A percentile compares a stretch with the other conserved stretches of the same genome.
Conservation (phyloP, 768 basidiomycete species). For the Lentinula sp. region DNA sequence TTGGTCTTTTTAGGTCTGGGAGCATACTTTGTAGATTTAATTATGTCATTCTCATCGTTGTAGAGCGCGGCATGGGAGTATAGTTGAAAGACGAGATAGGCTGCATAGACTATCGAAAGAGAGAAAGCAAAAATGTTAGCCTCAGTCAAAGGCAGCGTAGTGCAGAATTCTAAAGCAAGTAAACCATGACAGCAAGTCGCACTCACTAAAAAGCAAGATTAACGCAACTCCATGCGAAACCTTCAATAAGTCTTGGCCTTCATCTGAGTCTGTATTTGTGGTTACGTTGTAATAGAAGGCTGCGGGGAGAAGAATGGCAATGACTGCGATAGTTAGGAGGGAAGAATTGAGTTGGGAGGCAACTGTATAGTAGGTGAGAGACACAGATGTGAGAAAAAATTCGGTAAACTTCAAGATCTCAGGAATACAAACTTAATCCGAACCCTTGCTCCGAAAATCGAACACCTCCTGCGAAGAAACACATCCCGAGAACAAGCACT, state of each 20-base stretch:
- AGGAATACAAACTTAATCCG: slow-evolving; percentile 31
- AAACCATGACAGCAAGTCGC: background rate
- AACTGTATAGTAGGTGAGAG: slow-evolving; percentile 19
- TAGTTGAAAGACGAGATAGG: slow-evolving; percentile 52
- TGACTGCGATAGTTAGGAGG: slow-evolving; percentile 70
- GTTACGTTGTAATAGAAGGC: slow-evolving; percentile 65
- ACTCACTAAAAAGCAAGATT: background rate
- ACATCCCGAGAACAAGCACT: slow-evolving; percentile 64
- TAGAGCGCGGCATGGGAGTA: slow-evolving; percentile 50
- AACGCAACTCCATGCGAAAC: slow-evolving; percentile 69
- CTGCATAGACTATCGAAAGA: slow-evolving; percentile 37
- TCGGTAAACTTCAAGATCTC: slow-evolving; percentile 20
- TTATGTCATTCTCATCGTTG: slow-evolving; percentile 27
- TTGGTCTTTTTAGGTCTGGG: slow-evolving; percentile 13
- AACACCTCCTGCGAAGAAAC: slow-evolving; percentile 57
- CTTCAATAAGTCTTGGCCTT: slow-evolving; percentile 43
- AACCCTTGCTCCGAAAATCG: slow-evolving; percentile 53
- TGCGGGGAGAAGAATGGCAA: slow-evolving; percentile 72
- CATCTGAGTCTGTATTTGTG: slow-evolving; percentile 14
- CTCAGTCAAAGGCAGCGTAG: background rate
- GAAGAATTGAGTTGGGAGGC: slow-evolving; percentile 72
- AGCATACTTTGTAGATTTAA: slow-evolving; percentile 28
- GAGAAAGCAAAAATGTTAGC: slow-evolving; percentile 19
- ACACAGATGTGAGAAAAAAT: background rate
- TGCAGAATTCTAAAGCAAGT: background rate